Base-by-base conservation (phyloP, 768 basidiomycete genomes). In the Rhodotorula babjevae region DNA sequence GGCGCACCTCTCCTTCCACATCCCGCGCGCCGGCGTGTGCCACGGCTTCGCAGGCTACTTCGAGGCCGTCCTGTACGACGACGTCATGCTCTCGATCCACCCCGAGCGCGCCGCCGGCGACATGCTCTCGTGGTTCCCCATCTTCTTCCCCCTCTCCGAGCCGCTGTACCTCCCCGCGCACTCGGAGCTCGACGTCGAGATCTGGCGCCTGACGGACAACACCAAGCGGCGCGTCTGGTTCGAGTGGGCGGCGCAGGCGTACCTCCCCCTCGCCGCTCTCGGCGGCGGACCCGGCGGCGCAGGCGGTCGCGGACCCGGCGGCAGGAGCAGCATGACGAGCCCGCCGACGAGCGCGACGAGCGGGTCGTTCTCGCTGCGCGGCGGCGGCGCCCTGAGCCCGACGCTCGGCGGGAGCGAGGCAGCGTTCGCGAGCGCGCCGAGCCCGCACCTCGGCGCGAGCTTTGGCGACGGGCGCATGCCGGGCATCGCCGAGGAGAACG, bases 121-220 rank as follows among this genome's bases (percentile, higher is more conserved):
- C 77, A 99, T 99, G 96, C 84, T 98, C 77, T 97, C 94, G 79
- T 99, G 96, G 96, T 99, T 99, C 83, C 96, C 96, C 0, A 82
- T 97, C 29, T 96, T 92, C 82, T 95, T 99, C 82, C 96, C 96
- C 4, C 87, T 98, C 80, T 90, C 88, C 92, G 92, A 96, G 77
- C 92, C 96, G 0, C 82, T 99, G 9, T 98, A 96, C 79, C 85
- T 98, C 0, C 96, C 96, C 23, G 88, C 89, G 77, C 89, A 92
- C 78, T 90, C 91, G 27, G 96, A 99, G 79, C 83, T 99, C 21
- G 90, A 92, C 71, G 91, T 97, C 9, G 90, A 90, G 33, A 87
- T 99, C 40, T 99, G 96, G 94, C 88, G 96, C 36, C 82, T 96
- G 73, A 95, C 93, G 4, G 91, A 90, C 81, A 86, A 89, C 67